These are phyloP conservation scores for Tephrocybe sp. DNA, from an alignment of 768 basidiomycete genomes.

Conservation along the genomic window DNA sequence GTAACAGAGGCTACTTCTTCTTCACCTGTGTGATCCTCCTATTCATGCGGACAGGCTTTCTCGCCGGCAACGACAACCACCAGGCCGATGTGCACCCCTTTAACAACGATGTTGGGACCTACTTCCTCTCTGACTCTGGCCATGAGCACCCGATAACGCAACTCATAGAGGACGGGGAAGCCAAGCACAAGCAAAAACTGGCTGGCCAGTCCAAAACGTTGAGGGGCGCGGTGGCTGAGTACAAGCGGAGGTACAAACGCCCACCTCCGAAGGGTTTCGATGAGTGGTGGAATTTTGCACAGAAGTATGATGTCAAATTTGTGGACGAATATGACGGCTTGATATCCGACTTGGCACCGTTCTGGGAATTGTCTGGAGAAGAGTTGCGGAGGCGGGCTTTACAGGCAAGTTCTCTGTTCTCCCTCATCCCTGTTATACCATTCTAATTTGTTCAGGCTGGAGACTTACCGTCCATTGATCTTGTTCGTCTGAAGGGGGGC, in stretches of 20 bases:
- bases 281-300: conserved; percentile 82
- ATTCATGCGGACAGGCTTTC: conserved; percentile 38
- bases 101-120: too few species aligned
- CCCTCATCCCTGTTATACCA: background rate
- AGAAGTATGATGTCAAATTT: conserved; percentile 69
- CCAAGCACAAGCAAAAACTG: too few species aligned
- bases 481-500: conserved; percentile 77
- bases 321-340: conserved; percentile 89
- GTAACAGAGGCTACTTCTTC: conserved; percentile 39
- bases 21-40: conserved; percentile 38
- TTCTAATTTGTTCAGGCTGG: conserved; percentile 67
- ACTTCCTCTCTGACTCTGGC: too few species aligned
- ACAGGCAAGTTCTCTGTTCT: conserved; percentile 41
- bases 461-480: conserved; percentile 76
- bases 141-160: too few species aligned
- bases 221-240: conserved; percentile 75
- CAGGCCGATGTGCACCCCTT: too few species aligned
- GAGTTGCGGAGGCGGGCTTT: conserved; percentile 65
- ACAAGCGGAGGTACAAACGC: conserved; percentile 71
- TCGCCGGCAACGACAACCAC: too few species aligned
- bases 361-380: conserved; percentile 74
- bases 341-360: conserved; percentile 78
- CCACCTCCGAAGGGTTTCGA: conserved; percentile 91
- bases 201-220: conserved; percentile 59
- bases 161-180: too few species aligned